Percentiles rank a stretch among this genome's conserved stretches.
These are phyloP conservation scores for Lyophyllum atratum DNA, from an alignment of 768 basidiomycete species.

Conservation along the genomic window DNA sequence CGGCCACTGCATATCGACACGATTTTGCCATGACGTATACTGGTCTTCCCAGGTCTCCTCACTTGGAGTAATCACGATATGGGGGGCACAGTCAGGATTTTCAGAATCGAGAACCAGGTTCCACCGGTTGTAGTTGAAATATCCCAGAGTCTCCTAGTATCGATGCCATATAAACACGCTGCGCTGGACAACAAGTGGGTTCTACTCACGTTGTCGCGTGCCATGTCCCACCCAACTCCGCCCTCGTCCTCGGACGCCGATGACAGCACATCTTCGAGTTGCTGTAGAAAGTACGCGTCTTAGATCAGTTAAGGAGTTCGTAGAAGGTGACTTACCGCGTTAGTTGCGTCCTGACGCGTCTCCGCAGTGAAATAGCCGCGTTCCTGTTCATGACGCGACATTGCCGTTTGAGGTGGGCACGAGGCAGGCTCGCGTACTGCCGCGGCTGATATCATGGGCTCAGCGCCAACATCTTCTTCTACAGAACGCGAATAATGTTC, in stretches of 20 bases:
- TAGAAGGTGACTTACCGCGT: slow-evolving; percentile 6
- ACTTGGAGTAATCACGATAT: slow-evolving; percentile 56
- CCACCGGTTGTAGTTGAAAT: slow-evolving; percentile 24
- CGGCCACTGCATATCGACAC: slow-evolving; percentile 35
- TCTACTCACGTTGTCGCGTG: slow-evolving; percentile 15
- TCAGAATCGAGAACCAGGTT: slow-evolving; percentile 49
- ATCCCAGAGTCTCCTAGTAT: slow-evolving; percentile 27
- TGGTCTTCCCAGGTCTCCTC: slow-evolving; percentile 37
- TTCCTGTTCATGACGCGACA: slow-evolving; percentile 7
- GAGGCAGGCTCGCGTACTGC: slow-evolving; percentile 9
- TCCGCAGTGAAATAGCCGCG: neutral
- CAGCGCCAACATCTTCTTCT: neutral
- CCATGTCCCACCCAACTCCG: slow-evolving; percentile 12
- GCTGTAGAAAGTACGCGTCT: slow-evolving; percentile 1
- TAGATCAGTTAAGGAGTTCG: neutral
- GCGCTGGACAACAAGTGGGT: neutral
- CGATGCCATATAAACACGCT: neutral
- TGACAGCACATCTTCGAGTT: neutral
- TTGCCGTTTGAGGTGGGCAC: slow-evolving; percentile 12
- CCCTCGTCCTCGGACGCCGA: neutral
- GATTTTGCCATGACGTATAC: slow-evolving; percentile 35
- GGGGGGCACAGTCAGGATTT: slow-evolving; percentile 40
- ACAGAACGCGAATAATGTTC: neutral
- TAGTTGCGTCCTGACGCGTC: slow-evolving; percentile 8
- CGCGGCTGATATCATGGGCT: slow-evolving; percentile 1